Percentiles rank a stretch among this genome's conserved stretches.
phyloP scores from a whole-genome alignment of 441 rosid species.

The Raphanus hybrid region DNA sequence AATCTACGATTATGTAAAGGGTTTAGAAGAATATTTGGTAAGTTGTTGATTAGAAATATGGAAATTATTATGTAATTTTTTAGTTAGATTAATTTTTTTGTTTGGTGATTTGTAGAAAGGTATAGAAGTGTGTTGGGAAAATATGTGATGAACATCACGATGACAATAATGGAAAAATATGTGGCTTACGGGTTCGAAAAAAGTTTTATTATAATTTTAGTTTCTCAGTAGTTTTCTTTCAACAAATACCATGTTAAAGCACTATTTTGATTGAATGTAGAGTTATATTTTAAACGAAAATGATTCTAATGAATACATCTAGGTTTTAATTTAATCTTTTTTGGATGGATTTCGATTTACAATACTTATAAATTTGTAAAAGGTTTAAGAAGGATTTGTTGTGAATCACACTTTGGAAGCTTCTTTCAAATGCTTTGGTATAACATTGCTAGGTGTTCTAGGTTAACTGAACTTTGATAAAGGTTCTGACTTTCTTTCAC shows the following conservation, averaged over 20 bases:
- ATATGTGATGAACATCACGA: background rate
- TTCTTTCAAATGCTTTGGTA: background rate
- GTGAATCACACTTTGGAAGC: background rate
- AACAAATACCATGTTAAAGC: background rate
- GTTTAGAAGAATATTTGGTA: background rate
- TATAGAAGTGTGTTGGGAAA: background rate
- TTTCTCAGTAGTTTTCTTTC: background rate
- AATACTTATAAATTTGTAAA: background rate
- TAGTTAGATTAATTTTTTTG: background rate
- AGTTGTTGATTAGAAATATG: background rate
- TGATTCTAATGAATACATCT: background rate
- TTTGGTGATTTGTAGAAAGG: background rate
- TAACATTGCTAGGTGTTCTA: too few species aligned
- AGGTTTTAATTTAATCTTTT: background rate
- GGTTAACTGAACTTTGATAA: too few species aligned
- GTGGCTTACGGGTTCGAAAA: background rate
- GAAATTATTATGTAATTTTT: background rate
- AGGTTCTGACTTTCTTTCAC: too few species aligned
- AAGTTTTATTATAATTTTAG: too few species aligned
- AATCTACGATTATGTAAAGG: background rate
- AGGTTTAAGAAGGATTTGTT: background rate
- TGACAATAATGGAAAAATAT: background rate
- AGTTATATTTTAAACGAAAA: background rate
- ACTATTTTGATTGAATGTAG: background rate
- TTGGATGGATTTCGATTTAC: background rate